Percentiles rank a stretch among this genome's conserved stretches.
Conservation (phyloP, 2,329 filamentous ascomycete species). For the Truncatella angustata region DNA sequence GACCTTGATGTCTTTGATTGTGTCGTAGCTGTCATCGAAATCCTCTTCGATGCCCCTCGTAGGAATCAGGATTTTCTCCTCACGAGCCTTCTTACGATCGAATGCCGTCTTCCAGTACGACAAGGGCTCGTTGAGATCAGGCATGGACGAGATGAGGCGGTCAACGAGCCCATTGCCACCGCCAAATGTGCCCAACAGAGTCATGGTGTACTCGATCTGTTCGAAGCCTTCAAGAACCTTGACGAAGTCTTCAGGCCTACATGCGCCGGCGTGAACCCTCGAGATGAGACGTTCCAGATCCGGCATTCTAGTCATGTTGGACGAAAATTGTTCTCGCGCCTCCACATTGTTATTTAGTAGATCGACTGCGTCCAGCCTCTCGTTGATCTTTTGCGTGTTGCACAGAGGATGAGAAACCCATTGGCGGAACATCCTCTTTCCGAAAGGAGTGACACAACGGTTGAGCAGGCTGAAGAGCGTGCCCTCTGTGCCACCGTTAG, state of each 20-base stretch:
- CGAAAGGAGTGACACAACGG: constrained; percentile 92
- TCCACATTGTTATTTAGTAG: constrained; percentile 80
- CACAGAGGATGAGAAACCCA: constrained; percentile 97
- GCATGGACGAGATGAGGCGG: constrained; percentile 81
- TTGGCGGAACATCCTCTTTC: constrained; percentile 91
- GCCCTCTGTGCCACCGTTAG: constrained; percentile 79
- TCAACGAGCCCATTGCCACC: constrained; percentile 82
- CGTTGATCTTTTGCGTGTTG: constrained; percentile 84
- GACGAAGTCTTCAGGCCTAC: constrained; percentile 88
- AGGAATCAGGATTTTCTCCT: constrained; percentile 80
- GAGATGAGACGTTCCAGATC: constrained; percentile 94
- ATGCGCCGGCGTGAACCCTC: constrained; percentile 87
- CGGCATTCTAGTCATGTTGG: constrained; percentile 85
- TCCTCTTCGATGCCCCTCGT: constrained; percentile 86
- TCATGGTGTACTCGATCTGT: constrained; percentile 94
- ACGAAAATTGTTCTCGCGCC: constrained; percentile 82
- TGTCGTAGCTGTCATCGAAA: constrained; percentile 80
- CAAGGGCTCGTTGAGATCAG: constrained; percentile 71
- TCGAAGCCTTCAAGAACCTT: constrained; percentile 94
- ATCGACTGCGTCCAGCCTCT: constrained; percentile 86
- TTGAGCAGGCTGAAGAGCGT: constrained; percentile 91
- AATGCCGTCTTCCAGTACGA: constrained; percentile 91
- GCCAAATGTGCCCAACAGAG: constrained; percentile 69
- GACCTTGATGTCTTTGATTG: constrained; percentile 71
- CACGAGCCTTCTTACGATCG: constrained; percentile 74